Evolutionary conservation across 441 rosid genomes (phyloP), one percentile per base, ranked within the genome.

Genomic region (Adansonia madagascariensis): DNA sequence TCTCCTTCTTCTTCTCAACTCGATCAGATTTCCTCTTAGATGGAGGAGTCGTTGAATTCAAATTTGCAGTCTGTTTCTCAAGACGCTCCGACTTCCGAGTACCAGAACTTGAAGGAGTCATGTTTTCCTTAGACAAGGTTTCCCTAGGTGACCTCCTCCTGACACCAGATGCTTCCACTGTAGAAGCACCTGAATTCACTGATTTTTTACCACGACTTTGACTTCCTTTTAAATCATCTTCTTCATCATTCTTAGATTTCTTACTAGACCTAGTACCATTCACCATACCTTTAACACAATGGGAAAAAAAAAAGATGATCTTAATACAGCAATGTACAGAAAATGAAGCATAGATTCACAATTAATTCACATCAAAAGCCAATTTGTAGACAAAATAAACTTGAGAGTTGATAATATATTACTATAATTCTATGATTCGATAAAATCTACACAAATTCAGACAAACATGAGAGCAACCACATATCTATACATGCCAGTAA

Each of bases 101-200:
- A 79, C 81, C 79, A 35, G 83, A 66, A 50, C 83, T 82, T 11
- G 84, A 80, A 75, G 57, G 84, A 80, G 49, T 68, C 79, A 75
- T 18, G 43, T 46, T 83, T 74, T 84, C 83, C 76, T 80, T 84
- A 11, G 80, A 74, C 14, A 81, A 57, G 64, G 84, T 66, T 73
- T 85, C 92, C 67, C 91, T 82, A 14, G 53, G 60, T 39, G 92
- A 89, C 87, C 92, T 88, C 87, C 92, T 88, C 85, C 91, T 87
- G 67, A 84, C 71, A 83, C 80, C 83, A 72, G 78, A 70, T 46
- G 86, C 35, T 66, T 85, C 84, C 4, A 70, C 72, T 7, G 77
- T 72, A 67, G 76, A 49, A 60, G 77, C 63, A 41, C 81, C 78
- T 5, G 80, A 52, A 77, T 78, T 78, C 57, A 77, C 67, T 8